Conservation (phyloP, 2,329 filamentous ascomycete genomes). For the Fusarium sp. region DNA sequence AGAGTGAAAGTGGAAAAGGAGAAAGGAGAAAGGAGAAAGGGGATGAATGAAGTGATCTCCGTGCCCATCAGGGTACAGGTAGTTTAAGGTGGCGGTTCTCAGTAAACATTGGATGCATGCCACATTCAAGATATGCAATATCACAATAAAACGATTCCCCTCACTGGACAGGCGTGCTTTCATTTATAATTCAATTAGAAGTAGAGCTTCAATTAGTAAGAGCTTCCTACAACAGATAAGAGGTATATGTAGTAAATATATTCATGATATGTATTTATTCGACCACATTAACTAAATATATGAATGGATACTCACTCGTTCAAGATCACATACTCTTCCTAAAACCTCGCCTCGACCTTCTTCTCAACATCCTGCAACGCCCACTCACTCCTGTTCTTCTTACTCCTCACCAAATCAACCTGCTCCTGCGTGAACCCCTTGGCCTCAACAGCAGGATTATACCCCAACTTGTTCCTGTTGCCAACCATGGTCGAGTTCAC, state of each 20-base stretch:
- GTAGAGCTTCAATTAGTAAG: not conserved
- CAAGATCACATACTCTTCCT: too few species aligned
- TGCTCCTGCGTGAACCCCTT: conserved; percentile 87
- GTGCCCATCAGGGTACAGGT: not conserved
- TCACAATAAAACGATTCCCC: not conserved
- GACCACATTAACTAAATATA: not conserved
- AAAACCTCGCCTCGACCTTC: conserved; percentile 53
- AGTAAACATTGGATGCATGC: not conserved
- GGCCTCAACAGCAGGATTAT: conserved; percentile 91
- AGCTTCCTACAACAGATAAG: not conserved
- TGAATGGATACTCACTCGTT: too few species aligned
- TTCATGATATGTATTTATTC: not conserved
- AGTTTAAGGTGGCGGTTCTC: not conserved
- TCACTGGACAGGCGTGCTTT: not conserved
- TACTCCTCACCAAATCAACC: conserved; percentile 75
- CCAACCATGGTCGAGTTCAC: conserved; percentile 72
- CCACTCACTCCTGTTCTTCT: conserved; percentile 71
- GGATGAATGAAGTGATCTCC: not conserved
- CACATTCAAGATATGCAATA: not conserved
- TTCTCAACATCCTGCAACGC: conserved; percentile 73
- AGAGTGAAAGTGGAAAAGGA: not conserved
- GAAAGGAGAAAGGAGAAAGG: not conserved
- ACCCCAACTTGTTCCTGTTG: conserved; percentile 75
- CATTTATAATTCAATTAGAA: not conserved
- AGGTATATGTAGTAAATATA: not conserved